Conservation (phyloP, 2,329 filamentous ascomycete species). For the Penicillium sp. region DNA sequence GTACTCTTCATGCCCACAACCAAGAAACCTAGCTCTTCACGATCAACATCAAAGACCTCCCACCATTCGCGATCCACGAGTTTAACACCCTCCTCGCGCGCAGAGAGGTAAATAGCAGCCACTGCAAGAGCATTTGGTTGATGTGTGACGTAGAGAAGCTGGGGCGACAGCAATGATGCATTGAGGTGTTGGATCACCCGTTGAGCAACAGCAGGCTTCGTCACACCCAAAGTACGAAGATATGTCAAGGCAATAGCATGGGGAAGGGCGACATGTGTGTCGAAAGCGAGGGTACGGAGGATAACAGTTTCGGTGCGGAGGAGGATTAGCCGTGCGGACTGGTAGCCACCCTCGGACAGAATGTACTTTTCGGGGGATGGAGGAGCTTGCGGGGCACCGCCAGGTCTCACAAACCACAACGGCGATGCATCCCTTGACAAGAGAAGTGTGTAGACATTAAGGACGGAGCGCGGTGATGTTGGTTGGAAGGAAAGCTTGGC, state of each 20-base stretch:
- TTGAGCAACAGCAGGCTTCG: constrained; percentile 56
- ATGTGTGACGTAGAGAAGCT: constrained; percentile 86
- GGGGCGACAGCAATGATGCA: constrained; percentile 76
- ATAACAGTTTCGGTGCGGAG: constrained; percentile 74
- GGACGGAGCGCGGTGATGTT: constrained; percentile 71
- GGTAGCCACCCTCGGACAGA: constrained; percentile 70
- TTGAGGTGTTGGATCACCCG: constrained; percentile 77
- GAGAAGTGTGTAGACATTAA: constrained; percentile 82
- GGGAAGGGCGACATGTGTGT: constrained; percentile 79
- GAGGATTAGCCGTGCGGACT: constrained; percentile 60
- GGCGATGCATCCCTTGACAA: constrained; percentile 57
- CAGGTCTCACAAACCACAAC: constrained; percentile 43
- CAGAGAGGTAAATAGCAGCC: constrained; percentile 85
- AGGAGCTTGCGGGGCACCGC: constrained; percentile 26
- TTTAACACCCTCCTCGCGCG: constrained; percentile 69
- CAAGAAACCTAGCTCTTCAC: constrained; percentile 89
- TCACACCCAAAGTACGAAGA: constrained; percentile 78
- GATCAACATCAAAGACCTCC: constrained; percentile 95
- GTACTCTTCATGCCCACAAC: constrained; percentile 81
- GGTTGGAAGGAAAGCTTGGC: constrained; percentile 78
- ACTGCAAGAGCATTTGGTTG: constrained; percentile 82
- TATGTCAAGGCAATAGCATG: constrained; percentile 88
- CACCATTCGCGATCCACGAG: constrained; percentile 88
- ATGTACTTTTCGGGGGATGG: constrained; percentile 58
- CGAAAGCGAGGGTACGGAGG: constrained; percentile 71